These are phyloP conservation scores for Camellia oleifera DNA, from an alignment of 179 eudicot species.

Conservation along the genomic window DNA sequence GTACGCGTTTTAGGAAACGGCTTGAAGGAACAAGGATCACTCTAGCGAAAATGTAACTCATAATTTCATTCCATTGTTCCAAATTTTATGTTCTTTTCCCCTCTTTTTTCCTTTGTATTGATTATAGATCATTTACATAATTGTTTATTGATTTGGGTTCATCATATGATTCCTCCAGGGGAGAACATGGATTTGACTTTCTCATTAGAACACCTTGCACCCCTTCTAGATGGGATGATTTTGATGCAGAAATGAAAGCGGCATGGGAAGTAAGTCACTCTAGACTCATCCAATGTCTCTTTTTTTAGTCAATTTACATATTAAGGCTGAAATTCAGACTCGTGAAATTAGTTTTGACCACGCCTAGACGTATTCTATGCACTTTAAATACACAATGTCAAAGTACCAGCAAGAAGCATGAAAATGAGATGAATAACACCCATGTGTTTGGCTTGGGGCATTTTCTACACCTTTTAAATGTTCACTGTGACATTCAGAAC, in stretches of 20 bases:
- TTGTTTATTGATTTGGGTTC: constrained; percentile 13
- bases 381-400: neutral
- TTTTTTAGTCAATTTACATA: neutral
- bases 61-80: constrained; percentile 3
- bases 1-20: constrained; percentile 54
- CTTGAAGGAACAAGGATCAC: constrained; percentile 97
- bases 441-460: neutral
- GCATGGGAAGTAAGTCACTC: constrained; percentile 87
- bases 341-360: neutral
- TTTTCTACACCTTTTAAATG: neutral
- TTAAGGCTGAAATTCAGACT: neutral
- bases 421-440: neutral
- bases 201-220: constrained; percentile 90
- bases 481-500: neutral
- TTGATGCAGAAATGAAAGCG: constrained; percentile 79
- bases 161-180: constrained; percentile 40
- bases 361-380: neutral
- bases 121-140: constrained; percentile 15
- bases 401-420: neutral
- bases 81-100: neutral
- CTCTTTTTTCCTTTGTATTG: neutral
- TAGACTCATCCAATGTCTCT: neutral
- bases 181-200: constrained; percentile 81
- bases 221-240: constrained; percentile 91
- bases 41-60: constrained; percentile 58